Evolutionary conservation across 2,329 filamentous ascomycete species (phyloP), one percentile per base, ranked within the genome.

Genomic region (Leptoxyphium fumago): DNA sequence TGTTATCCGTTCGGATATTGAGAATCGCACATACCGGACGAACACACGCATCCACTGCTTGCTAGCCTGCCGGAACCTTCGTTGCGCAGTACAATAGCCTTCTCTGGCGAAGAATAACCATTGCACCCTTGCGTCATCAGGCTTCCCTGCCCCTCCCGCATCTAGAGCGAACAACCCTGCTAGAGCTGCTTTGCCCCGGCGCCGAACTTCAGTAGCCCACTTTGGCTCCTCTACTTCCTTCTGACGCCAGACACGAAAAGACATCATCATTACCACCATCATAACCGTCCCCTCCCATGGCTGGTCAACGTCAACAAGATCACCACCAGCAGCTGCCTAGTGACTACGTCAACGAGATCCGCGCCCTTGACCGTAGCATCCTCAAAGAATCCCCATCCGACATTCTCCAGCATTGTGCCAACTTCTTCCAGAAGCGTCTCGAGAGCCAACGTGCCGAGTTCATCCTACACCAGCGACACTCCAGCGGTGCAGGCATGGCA

Each of bases 401-500:
- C 67, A 70, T 79, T 59, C 70, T 81, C 53, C 78, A 84, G 62
- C 80, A 79, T 69, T 82, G 77, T 66, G 73, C 75, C 63, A 78
- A 82, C 64, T 77, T 76, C 68, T 82, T 82, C 64, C 67, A 70
- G 53, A 70, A 69, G 59, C 77, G 76, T 57, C 75, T 84, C 56
- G 75, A 78, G 61, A 71, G 71, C 58, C 76, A 83, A 68, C 75
- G 76, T 57, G 66, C 70, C 55, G 68, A 74, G 59, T 70, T 74
- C 61, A 62, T 73, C 55, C 64, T 71, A 52, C 64, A 62, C 51
- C 63, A 68, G 60, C 64, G 67, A 57, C 64, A 67, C 64, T 65
- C 64, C 60, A 57, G 58, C 46, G 57, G 61, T 58, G 63, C 52
- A 52, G 56, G 56, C 45, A 87, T 88, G 82, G 79, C 85, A 53